Percentiles rank a stretch among this genome's conserved stretches.
Conservation (phyloP, 164 flowering plant species). For the Chimonanthus salicifolius region DNA sequence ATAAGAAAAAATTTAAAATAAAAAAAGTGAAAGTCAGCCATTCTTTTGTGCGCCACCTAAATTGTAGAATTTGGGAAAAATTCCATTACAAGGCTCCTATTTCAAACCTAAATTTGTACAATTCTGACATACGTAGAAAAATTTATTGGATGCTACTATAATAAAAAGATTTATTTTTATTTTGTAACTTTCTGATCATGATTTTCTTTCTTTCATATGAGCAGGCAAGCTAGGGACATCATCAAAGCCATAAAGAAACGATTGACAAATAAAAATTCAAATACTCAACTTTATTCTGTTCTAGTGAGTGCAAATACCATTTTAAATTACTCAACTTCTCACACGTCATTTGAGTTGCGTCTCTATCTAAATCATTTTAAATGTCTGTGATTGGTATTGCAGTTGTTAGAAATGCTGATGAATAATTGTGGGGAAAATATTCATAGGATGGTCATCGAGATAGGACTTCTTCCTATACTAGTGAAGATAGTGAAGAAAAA, state of each 20-base stretch:
- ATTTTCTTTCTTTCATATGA: constrained; percentile 5
- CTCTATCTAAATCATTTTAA: constrained; percentile 1
- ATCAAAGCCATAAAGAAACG: constrained; percentile 79
- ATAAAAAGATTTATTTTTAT: neutral
- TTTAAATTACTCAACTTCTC: neutral
- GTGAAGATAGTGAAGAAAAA: constrained; percentile 98
- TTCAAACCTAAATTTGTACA: too few relatives aligned
- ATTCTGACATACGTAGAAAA: too few relatives aligned
- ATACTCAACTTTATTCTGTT: constrained; percentile 65
- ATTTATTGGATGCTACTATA: neutral
- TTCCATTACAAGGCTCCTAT: too few relatives aligned
- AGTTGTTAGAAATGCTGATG: constrained; percentile 95
- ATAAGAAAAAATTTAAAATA: too few relatives aligned
- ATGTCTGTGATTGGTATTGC: constrained; percentile 18
- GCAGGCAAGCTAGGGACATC: constrained; percentile 77
- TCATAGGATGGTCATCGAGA: constrained; percentile 72
- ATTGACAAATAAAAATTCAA: constrained; percentile 57
- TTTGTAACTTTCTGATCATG: neutral
- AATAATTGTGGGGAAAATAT: constrained; percentile 87
- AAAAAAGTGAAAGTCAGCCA: too few relatives aligned
- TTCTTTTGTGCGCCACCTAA: too few relatives aligned
- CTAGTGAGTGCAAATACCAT: constrained; percentile 36
- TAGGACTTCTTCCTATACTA: constrained; percentile 63
- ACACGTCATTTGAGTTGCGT: neutral
- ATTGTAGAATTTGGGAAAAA: too few relatives aligned